A percentile compares a stretch with the other conserved stretches of the same genome.
Evolutionary conservation across 805 yeast genomes (phyloP).

Genomic region (Metschnikowia matae): DNA sequence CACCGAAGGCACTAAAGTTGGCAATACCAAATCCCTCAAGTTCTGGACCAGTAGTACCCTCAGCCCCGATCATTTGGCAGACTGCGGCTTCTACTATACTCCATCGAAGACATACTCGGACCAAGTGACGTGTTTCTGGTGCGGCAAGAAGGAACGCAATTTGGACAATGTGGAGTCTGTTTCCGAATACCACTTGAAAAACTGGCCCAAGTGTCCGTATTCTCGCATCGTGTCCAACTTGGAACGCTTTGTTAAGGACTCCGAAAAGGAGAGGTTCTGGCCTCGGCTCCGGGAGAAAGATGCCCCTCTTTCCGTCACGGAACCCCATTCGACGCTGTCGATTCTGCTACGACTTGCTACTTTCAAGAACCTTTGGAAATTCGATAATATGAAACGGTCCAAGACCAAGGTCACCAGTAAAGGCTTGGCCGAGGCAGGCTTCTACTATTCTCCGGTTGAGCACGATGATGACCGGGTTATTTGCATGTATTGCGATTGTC

Average conservation of each 20-base stretch:
- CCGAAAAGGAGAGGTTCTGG: conserved; percentile 15
- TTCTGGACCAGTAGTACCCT: conserved; percentile 23
- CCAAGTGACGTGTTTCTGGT: conserved; percentile 55
- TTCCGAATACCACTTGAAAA: conserved; percentile 18
- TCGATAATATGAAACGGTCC: conserved; percentile 7
- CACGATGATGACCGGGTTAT: conserved; percentile 32
- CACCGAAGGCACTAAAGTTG: conserved; percentile 17
- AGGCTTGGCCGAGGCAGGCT: conserved; percentile 44
- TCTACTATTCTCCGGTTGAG: conserved; percentile 31
- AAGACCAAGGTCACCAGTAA: conserved; percentile 11
- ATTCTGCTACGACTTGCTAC: conserved; percentile 16
- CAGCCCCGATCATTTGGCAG: conserved; percentile 40
- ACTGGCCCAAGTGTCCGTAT: conserved; percentile 17
- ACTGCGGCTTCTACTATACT: conserved; percentile 57
- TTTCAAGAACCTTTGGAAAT: conserved; percentile 15
- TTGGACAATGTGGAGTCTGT: conserved; percentile 18
- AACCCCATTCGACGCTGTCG: conserved; percentile 13
- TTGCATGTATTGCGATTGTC: conserved; percentile 28
- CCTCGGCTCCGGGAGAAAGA: conserved; percentile 1
- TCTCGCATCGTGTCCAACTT: conserved; percentile 11
- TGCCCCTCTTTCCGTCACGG: conserved; percentile 8
- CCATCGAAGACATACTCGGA: conserved; percentile 46
- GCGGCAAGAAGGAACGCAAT: conserved; percentile 38
- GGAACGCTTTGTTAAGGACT: conserved; percentile 7
- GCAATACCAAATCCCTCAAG: conserved; percentile 20